These are phyloP conservation scores for Lignosus rhinocerotis DNA, from an alignment of 1,284 basidiomycete species.

Conservation along the genomic window DNA sequence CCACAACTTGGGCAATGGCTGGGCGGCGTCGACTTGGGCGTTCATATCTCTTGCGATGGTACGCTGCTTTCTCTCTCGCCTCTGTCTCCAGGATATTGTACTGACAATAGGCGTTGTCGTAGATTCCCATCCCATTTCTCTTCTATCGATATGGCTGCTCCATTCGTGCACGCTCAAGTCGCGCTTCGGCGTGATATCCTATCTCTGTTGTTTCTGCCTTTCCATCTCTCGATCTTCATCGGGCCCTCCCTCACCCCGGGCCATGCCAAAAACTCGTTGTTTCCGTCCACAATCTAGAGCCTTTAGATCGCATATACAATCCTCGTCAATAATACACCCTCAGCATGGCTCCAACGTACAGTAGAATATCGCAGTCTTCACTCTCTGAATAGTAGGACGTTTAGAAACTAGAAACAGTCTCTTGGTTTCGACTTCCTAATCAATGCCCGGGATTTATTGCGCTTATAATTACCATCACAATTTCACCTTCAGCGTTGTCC, in stretches of 20 bases:
- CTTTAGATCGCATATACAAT: not conserved
- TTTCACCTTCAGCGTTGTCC: too few relatives aligned
- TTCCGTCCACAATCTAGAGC: not conserved
- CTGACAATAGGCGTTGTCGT: constrained; percentile 15
- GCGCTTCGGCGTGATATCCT: constrained; percentile 22
- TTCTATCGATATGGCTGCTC: constrained; percentile 26
- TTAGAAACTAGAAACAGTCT: too few relatives aligned
- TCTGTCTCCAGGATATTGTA: constrained; percentile 30
- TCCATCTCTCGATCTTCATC: not conserved
- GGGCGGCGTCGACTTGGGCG: constrained; percentile 46
- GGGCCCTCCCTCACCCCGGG: not conserved
- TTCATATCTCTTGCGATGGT: constrained; percentile 42
- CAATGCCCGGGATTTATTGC: too few relatives aligned
- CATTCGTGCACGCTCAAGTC: constrained; percentile 27
- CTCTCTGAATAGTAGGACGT: too few relatives aligned
- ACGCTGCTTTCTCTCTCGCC: constrained; percentile 35
- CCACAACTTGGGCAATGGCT: constrained; percentile 49
- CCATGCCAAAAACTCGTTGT: too few relatives aligned
- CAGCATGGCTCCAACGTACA: too few relatives aligned
- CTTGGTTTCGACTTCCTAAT: too few relatives aligned
- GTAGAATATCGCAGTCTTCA: too few relatives aligned
- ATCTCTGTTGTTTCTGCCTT: not conserved
- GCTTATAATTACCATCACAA: too few relatives aligned
- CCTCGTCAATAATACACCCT: not conserved
- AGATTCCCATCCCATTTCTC: constrained; percentile 29